phyloP scores from a whole-genome alignment of 805 yeast species.

The Barnettozyma sucrosica region DNA sequence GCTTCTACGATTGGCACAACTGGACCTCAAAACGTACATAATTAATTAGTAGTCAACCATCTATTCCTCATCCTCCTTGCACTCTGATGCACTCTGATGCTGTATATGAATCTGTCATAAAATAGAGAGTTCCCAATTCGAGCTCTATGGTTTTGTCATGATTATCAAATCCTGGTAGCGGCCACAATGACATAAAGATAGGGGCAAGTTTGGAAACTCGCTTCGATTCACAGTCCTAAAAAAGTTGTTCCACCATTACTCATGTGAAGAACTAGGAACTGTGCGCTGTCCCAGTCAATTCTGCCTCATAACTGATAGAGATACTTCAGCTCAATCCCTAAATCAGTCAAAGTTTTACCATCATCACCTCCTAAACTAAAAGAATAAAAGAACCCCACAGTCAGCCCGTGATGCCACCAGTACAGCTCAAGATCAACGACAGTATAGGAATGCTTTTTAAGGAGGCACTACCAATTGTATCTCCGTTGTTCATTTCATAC shows the following conservation, averaged over 20 bases:
- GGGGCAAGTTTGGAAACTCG: not conserved
- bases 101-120: too few relatives aligned
- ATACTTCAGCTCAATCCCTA: not conserved
- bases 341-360: not conserved
- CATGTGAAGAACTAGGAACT: too few relatives aligned
- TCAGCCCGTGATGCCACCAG: slow-evolving; percentile 1
- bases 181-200: not conserved
- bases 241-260: too few relatives aligned
- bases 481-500: slow-evolving; percentile 19
- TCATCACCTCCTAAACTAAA: not conserved
- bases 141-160: not conserved
- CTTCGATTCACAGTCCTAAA: not conserved
- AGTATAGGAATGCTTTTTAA: slow-evolving; percentile 7
- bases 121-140: not conserved
- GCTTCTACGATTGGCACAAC: slow-evolving; percentile 3
- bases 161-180: not conserved
- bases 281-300: too few relatives aligned
- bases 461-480: slow-evolving; percentile 15
- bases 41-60: not conserved
- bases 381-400: not conserved
- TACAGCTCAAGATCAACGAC: slow-evolving; percentile 7
- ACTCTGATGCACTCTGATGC: not conserved
- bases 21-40: not conserved
- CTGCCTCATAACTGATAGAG: too few relatives aligned
- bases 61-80: not conserved